These are phyloP conservation scores for Suillus subalutaceus DNA, from an alignment of 768 basidiomycete genomes.

Conservation along the genomic window DNA sequence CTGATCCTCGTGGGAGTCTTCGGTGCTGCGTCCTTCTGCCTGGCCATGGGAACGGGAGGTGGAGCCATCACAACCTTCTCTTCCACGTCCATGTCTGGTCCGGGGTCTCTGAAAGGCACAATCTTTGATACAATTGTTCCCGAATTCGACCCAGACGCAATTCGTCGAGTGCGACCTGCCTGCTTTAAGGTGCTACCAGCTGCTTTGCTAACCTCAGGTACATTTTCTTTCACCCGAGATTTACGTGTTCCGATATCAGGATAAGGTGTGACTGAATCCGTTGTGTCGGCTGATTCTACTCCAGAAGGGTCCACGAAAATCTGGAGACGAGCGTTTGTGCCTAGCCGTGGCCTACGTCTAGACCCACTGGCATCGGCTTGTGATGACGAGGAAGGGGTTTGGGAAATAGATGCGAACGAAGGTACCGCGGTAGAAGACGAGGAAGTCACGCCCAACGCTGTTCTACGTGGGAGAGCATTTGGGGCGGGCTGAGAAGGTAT, in stretches of 20 bases:
- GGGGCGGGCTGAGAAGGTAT: constrained; percentile 40
- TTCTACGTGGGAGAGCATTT: constrained; percentile 41
- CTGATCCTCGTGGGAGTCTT: constrained; percentile 39
- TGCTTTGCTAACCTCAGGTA: constrained; percentile 69
- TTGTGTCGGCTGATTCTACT: constrained; percentile 46
- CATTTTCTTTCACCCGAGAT: constrained; percentile 78
- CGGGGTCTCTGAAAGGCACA: constrained; percentile 65
- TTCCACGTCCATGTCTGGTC: constrained; percentile 40
- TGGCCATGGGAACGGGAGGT: constrained; percentile 38
- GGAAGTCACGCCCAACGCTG: constrained; percentile 48
- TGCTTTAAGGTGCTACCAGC: constrained; percentile 68
- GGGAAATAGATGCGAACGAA: constrained; percentile 23
- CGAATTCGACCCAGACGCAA: constrained; percentile 41
- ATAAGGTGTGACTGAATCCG: constrained; percentile 54
- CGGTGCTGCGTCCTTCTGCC: constrained; percentile 30
- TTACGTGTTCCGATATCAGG: constrained; percentile 79
- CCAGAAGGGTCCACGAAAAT: constrained; percentile 76
- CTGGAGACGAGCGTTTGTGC: constrained; percentile 61
- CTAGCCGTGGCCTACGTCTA: constrained; percentile 35
- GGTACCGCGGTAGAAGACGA: constrained; percentile 39
- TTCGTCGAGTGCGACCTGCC: constrained; percentile 56
- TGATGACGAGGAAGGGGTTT: constrained; percentile 17
- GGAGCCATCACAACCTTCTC: constrained; percentile 32
- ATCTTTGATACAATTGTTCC: constrained; percentile 55
- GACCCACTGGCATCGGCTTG: constrained; percentile 34